Evolutionary conservation across 2,329 filamentous ascomycete species (phyloP), one percentile per base, ranked within the genome.

Genomic region (Fusarium oxysporum): DNA sequence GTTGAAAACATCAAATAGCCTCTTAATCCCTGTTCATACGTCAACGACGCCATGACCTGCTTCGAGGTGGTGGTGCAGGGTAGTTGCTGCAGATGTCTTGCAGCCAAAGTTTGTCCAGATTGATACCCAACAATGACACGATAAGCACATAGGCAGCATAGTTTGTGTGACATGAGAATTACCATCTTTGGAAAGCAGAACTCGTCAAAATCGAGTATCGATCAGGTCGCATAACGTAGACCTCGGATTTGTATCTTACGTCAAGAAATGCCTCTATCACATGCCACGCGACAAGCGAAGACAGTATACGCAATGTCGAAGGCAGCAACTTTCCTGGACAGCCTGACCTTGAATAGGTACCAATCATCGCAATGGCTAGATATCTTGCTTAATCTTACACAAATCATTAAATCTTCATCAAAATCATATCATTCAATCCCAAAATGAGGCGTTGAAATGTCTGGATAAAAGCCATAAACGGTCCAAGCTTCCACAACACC

Each of bases 11-110:
- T 32, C 21, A 32, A 32, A 55, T 54, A 50, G 33, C 45, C 28
- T 50, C 23, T 28, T 21, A 30, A 51, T 61, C 57, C 62, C 44
- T 43, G 51, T 30, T 38, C 37, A 16, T 30, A 55, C 33, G 23
- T 45, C 62, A 53, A 62, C 57, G 30, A 37, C 37, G 19, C 23
- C 51, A 58, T 37, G 54, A 32, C 25, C 32, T 61, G 19, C 25
- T 70, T 30, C 41, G 51, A 70, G 54, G 32, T 69, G 64, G 47
- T 61, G 54, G 47, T 73, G 59, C 48, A 71, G 71, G 71, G 70
- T 74, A 73, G 41, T 21, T 59, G 19, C 54, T 72, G 48, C 53
- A 68, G 57, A 57, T 60, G 38, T 57, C 47, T 43, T 63, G 45
- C 57, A 45, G 48, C 33, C 50, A 53, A 38, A 35, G 54, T 35